These are phyloP conservation scores for Jasminum sambac DNA, from an alignment of 257 asterid genomes.

Conservation along the genomic window DNA sequence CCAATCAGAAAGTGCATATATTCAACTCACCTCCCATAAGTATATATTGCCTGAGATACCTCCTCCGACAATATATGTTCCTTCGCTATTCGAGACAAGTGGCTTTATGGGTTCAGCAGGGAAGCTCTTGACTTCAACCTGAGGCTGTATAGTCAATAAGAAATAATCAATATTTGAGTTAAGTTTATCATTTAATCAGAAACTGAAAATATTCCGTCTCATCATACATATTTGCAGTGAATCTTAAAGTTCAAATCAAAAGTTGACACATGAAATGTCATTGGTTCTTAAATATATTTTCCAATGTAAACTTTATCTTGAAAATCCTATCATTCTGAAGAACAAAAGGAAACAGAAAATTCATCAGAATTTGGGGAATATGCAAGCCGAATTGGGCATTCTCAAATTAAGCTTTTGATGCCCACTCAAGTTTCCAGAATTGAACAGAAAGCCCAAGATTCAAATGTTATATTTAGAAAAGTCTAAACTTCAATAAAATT, in stretches of 20 bases:
- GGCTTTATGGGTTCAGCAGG: constrained; percentile 73
- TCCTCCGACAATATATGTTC: constrained; percentile 82
- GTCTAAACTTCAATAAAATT: background rate
- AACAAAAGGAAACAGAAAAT: background rate
- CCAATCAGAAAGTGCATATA: background rate
- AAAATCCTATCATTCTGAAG: background rate
- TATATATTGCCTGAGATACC: constrained; percentile 78
- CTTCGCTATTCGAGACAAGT: constrained; percentile 64
- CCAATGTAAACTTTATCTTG: background rate
- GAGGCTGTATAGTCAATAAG: constrained; percentile 57
- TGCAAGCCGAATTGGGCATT: background rate
- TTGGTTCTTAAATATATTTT: background rate
- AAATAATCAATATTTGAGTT: background rate
- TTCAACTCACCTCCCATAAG: constrained; percentile 79
- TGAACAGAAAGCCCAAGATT: background rate
- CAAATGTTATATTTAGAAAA: background rate
- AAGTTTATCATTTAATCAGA: constrained; percentile 8
- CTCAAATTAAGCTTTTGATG: background rate
- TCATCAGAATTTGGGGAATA: background rate
- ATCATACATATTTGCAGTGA: too few relatives aligned
- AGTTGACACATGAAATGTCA: background rate
- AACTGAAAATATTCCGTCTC: background rate
- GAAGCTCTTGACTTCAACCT: constrained; percentile 80
- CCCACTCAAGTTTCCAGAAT: background rate
- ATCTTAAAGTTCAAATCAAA: background rate